Conservation (phyloP, 2,329 filamentous ascomycete species). For the Fusarium piperis region DNA sequence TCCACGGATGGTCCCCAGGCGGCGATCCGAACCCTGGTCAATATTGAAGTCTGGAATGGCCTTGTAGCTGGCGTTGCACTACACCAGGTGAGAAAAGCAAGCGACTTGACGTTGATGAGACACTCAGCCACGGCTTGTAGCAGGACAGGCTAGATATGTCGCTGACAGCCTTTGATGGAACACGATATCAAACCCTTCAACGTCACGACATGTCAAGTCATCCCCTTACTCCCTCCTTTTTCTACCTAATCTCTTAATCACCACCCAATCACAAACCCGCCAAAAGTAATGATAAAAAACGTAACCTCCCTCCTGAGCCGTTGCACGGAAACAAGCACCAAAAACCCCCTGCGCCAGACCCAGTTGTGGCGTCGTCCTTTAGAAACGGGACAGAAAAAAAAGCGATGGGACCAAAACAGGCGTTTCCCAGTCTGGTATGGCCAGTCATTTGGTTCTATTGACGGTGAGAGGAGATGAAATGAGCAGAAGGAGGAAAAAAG, state of each 20-base stretch:
- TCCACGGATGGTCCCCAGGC: not conserved
- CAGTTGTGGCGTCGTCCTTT: constrained; percentile 9
- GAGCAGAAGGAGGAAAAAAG: not conserved
- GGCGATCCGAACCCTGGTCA: not conserved
- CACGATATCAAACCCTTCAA: not conserved
- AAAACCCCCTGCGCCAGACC: not conserved
- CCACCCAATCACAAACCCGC: not conserved
- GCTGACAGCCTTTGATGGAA: not conserved
- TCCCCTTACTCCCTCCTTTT: not conserved
- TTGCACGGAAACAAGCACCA: not conserved
- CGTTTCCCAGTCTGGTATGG: not conserved
- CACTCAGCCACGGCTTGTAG: not conserved
- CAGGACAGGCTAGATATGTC: not conserved
- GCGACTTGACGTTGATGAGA: not conserved
- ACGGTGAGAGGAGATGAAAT: not conserved
- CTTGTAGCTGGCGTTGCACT: not conserved
- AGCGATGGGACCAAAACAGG: not conserved
- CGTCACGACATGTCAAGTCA: not conserved
- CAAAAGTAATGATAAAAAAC: not conserved
- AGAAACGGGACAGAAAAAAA: not conserved
- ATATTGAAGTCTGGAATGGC: not conserved
- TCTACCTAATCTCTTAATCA: not conserved
- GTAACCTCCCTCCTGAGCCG: not conserved
- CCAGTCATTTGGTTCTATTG: not conserved
- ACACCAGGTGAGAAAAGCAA: not conserved